Evolutionary conservation across 2,329 filamentous ascomycete genomes (phyloP), one percentile per base, ranked within the genome.

Genomic region (Diatrype stigma): DNA sequence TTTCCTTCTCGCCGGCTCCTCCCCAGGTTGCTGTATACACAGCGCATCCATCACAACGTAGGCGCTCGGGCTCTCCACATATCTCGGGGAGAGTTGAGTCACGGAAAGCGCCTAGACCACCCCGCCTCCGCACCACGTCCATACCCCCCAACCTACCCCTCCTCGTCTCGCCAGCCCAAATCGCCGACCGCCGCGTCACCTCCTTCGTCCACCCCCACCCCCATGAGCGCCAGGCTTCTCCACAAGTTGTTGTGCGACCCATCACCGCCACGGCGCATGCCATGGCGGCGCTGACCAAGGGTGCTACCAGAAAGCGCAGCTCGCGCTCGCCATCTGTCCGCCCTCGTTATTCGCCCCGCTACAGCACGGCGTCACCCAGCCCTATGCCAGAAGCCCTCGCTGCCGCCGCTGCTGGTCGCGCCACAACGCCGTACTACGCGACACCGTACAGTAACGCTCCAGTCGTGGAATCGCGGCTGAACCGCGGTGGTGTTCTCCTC

Each of bases 371-470:
- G 28, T 80, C 69, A 50, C 76, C 69, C 45, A 80, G 69, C 60
- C 71, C 74, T 4, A 65, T 70, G 54, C 70, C 69, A 3, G 61
- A 69, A 30, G 63, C 62, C 3, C 51, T 67, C 10, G 26, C 6
- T 30, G 26, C 6, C 10, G 26, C 6, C 10, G 26, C 6, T 4
- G 63, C 63, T 6, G 51, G 65, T 49, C 67, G 76, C 30, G 67
- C 67, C 14, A 74, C 73, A 12, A 82, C 79, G 0, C 86, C 85
- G 0, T 84, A 84, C 56, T 91, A 91, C 61, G 86, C 86, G 2
- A 92, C 88, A 0, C 88, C 88, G 0, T 77, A 86, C 63, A 90
- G 86, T 61, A 85, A 84, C 54, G 80, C 75, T 3, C 75, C 81
- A 1, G 65, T 70, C 8, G 66, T 73, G 12, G 76, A 79, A 49